phyloP scores from a whole-genome alignment of 345 rosid species.

The Adansonia digitata region DNA sequence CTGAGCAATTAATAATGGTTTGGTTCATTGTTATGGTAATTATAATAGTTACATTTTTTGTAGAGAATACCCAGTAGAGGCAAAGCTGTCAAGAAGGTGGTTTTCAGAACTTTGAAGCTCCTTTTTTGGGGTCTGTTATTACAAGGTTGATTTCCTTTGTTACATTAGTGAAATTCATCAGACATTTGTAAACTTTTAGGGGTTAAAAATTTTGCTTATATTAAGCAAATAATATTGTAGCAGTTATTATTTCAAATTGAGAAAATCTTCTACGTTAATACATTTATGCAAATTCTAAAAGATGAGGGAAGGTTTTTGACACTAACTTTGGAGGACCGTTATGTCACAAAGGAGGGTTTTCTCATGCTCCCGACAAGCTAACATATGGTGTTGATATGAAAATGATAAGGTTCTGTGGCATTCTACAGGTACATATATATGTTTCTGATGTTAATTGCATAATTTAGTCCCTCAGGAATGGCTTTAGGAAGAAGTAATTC shows the following conservation, averaged over 20 bases:
- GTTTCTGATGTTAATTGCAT: neutral
- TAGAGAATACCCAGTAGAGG: conserved; percentile 44
- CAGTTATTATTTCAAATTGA: neutral
- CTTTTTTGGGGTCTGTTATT: conserved; percentile 84
- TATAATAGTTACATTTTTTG: conserved; percentile 9
- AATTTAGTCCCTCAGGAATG: neutral
- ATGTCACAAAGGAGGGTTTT: conserved; percentile 59
- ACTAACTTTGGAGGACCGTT: conserved; percentile 8
- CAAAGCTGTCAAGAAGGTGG: conserved; percentile 52
- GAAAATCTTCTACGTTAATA: neutral
- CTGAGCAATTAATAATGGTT: neutral
- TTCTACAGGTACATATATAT: conserved; percentile 69
- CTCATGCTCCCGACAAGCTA: conserved; percentile 79
- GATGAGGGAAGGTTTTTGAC: neutral
- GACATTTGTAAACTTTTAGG: neutral
- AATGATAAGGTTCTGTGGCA: conserved; percentile 74
- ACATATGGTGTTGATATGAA: conserved; percentile 76
- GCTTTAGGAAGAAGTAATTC: neutral
- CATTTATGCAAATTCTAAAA: neutral
- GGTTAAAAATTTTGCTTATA: neutral
- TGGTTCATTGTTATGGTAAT: neutral
- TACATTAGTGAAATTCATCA: too few species aligned
- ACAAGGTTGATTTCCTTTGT: conserved; percentile 53
- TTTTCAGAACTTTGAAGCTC: conserved; percentile 67
- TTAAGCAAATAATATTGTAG: neutral